phyloP scores from a whole-genome alignment of 306 rosid species.

The Cucurbita argyrosperma region DNA sequence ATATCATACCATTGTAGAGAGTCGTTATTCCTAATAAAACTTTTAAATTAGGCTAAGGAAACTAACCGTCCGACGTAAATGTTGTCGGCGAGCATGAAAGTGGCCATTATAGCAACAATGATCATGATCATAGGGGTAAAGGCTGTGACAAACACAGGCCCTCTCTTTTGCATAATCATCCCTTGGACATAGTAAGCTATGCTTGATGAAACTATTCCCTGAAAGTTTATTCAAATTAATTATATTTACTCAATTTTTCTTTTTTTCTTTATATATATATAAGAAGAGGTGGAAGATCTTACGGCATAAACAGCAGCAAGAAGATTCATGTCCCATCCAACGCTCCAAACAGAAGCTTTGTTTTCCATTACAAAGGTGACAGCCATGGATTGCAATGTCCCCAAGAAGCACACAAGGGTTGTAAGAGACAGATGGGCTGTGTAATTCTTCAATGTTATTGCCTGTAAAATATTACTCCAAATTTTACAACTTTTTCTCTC shows the following conservation, averaged over 20 bases:
- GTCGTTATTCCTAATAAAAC: no score
- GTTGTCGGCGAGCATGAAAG: conserved; percentile 72
- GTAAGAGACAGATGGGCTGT: conserved; percentile 79
- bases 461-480: background rate
- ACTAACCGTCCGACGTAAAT: conserved; percentile 73
- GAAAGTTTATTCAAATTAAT: conserved; percentile 9
- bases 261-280: background rate
- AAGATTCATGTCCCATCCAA: conserved; percentile 83
- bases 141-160: conserved; percentile 92
- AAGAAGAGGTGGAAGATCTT: conserved; percentile 3
- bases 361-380: conserved; percentile 62
- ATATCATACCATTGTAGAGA: no score
- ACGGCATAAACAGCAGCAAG: conserved; percentile 88
- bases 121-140: conserved; percentile 95
- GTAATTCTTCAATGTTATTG: conserved; percentile 48
- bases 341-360: conserved; percentile 52
- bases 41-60: background rate
- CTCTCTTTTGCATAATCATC: conserved; percentile 61
- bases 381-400: conserved; percentile 63
- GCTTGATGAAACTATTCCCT: conserved; percentile 78
- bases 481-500: background rate
- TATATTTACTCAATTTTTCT: background rate
- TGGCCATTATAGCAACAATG: conserved; percentile 71
- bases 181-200: conserved; percentile 70
- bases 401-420: conserved; percentile 53